Evolutionary conservation across 2,329 filamentous ascomycete genomes (phyloP).

Genomic region (Hymenoscyphus occultus): DNA sequence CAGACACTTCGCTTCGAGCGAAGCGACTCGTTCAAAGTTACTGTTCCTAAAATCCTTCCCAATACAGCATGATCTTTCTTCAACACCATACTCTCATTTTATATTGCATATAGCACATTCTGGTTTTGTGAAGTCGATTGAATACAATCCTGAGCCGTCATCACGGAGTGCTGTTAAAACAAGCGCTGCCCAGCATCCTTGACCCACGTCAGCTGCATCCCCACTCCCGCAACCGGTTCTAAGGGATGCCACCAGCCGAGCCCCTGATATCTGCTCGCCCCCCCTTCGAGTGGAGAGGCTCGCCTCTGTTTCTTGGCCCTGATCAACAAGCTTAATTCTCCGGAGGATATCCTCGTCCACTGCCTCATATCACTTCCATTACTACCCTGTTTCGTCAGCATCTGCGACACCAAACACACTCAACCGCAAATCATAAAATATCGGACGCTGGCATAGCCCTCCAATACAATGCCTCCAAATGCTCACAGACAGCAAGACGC

Average conservation of each 20-base stretch:
- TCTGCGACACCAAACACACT: conserved; percentile 4
- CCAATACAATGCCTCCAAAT: conserved; percentile 21
- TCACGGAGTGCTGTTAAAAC: not conserved
- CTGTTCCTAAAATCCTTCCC: too few relatives aligned
- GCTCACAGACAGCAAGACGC: conserved; percentile 15
- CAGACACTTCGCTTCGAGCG: not conserved
- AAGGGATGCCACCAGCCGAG: not conserved
- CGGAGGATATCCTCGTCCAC: not conserved
- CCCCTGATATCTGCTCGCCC: not conserved
- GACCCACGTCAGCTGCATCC: conserved; percentile 17
- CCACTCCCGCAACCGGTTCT: conserved; percentile 9
- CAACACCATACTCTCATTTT: not conserved
- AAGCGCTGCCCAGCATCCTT: not conserved
- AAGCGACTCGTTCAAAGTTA: too few relatives aligned
- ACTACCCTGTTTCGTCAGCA: not conserved
- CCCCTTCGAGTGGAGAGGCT: not conserved
- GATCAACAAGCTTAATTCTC: conserved; percentile 4
- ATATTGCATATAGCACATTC: not conserved
- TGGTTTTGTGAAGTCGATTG: not conserved
- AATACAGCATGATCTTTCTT: too few relatives aligned
- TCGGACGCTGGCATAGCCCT: conserved; percentile 4
- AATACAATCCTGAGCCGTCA: not conserved
- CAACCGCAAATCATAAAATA: not conserved
- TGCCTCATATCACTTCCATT: not conserved
- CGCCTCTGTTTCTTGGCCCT: conserved; percentile 6